Conservation (phyloP, 164 flowering plant genomes). For the Chimonanthus praecox region DNA sequence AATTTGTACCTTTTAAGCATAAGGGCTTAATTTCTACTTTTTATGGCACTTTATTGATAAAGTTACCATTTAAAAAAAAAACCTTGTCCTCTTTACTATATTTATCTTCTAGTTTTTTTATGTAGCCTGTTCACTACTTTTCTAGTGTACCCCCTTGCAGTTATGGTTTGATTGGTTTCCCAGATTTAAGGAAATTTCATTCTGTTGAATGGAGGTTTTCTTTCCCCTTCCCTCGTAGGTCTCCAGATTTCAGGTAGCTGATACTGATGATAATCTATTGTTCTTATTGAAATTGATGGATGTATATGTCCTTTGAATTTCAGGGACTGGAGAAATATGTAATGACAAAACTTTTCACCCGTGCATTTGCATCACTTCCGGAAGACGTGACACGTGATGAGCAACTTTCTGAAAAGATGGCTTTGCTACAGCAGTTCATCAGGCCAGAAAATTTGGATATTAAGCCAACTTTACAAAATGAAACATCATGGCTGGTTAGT, state of each 20-base stretch:
- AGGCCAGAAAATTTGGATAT: conserved; percentile 89
- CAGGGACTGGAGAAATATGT: conserved; percentile 99
- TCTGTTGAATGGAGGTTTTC: background rate
- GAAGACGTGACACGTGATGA: conserved; percentile 78
- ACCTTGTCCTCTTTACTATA: no score
- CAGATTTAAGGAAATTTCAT: no score
- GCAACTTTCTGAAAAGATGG: conserved; percentile 70
- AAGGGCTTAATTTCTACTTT: no score
- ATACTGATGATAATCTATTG: background rate
- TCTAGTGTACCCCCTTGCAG: background rate
- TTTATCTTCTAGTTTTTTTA: no score
- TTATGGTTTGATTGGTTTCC: background rate
- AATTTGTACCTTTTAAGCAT: no score
- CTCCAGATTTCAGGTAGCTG: background rate
- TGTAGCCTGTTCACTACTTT: no score
- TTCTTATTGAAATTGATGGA: background rate
- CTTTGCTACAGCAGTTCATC: conserved; percentile 84
- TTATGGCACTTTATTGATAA: no score
- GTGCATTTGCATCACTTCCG: conserved; percentile 85
- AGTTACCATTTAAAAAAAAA: no score
- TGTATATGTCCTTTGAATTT: conserved; percentile 11
- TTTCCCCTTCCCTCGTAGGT: background rate
- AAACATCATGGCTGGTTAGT: conserved; percentile 92
- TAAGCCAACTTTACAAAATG: conserved; percentile 75
- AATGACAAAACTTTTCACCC: conserved; percentile 88